phyloP scores from a whole-genome alignment of 2,329 filamentous ascomycete species.

The Nothopassalora personata region DNA sequence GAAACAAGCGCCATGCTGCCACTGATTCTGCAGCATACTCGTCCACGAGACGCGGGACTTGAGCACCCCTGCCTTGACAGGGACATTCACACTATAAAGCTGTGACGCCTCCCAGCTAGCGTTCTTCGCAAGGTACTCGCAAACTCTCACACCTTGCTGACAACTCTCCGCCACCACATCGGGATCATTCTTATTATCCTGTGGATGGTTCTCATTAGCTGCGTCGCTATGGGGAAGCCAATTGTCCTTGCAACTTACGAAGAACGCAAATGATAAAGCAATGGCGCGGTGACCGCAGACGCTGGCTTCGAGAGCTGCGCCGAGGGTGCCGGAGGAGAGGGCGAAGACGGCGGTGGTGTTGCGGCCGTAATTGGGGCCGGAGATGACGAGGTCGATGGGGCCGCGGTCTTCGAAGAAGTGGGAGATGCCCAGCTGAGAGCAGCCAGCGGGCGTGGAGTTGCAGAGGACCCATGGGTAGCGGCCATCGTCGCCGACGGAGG shows the following conservation, averaged over 20 bases:
- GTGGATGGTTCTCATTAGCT: neutral
- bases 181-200: slow-evolving; percentile 71
- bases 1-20: slow-evolving; percentile 80
- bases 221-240: neutral
- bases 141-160: slow-evolving; percentile 65
- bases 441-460: slow-evolving; percentile 46
- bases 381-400: slow-evolving; percentile 43
- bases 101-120: slow-evolving; percentile 59
- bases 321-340: slow-evolving; percentile 46
- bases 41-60: slow-evolving; percentile 73
- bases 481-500: slow-evolving; percentile 34
- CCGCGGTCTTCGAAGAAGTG: slow-evolving; percentile 44
- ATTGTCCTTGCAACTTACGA: slow-evolving; percentile 33
- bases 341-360: slow-evolving; percentile 49
- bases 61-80: slow-evolving; percentile 68
- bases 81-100: slow-evolving; percentile 88
- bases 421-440: slow-evolving; percentile 46
- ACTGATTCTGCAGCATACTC: slow-evolving; percentile 83
- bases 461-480: slow-evolving; percentile 46
- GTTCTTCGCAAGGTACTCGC: slow-evolving; percentile 71
- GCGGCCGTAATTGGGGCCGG: slow-evolving; percentile 47
- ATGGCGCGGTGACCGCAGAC: slow-evolving; percentile 55
- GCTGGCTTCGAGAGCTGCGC: slow-evolving; percentile 47
- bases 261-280: slow-evolving; percentile 87
- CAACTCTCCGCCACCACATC: slow-evolving; percentile 73